Evolutionary conservation across 1,284 basidiomycete genomes (phyloP), one percentile per base, ranked within the genome.

Genomic region (Golubevia sp.): DNA sequence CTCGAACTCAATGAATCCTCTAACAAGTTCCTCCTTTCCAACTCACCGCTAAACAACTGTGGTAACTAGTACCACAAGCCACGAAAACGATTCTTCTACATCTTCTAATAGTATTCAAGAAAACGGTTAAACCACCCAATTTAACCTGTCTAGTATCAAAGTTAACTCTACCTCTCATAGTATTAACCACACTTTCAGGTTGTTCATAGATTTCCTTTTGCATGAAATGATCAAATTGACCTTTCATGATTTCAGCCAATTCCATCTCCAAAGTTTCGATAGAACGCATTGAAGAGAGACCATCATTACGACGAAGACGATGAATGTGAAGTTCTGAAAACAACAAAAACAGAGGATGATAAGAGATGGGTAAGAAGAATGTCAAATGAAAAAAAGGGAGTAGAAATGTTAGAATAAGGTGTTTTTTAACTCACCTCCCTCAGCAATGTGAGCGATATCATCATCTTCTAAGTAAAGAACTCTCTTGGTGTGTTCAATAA

Each of bases 191-290:
- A 55, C 94, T 97, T 84, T 99, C 97, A 66, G 96, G 97, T 86
- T 99, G 97, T 85, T 99, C 97, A 88, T 97, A 99, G 82, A 99
- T 99, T 86, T 99, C 97, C 88, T 99, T 99, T 86, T 99, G 96
- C 97, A 99, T 99, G 86, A 99, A 99, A 86, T 97, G 95, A 84
- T 96, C 93, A 84, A 97, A 99, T 85, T 94, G 93, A 84, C 97
- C 97, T 89, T 99, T 99, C 97, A 99, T 99, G 87, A 99, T 99
- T 79, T 97, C 97, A 44, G 96, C 97, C 56, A 99, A 90, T 86
- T 99, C 97, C 79, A 99, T 91, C 86, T 99, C 97, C 79, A 99
- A 90, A 18, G 95, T 97, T 87, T 99, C 97, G 85, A 99, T 99
- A 71, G 90, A 94, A 76, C 97, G 92, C 59, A 94, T 96, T 20